Evolutionary conservation across 1,139 yeast species (phyloP), one percentile per base, ranked within the genome.

Genomic region (Lodderomyces parapsilosis): DNA sequence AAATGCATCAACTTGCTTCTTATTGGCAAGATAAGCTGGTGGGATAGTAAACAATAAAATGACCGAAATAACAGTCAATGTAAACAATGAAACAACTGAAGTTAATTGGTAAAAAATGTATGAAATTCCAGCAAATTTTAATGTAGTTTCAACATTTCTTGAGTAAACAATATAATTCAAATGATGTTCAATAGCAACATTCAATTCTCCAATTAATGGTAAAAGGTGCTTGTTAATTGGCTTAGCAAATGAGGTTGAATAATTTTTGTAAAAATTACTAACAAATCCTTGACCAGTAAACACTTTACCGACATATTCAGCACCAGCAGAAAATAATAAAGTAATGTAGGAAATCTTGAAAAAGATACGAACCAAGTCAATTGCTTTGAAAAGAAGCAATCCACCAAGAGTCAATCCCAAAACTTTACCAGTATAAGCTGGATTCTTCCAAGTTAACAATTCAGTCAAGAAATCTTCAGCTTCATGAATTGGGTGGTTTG

Each of bases 401-500:
- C 76, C 70, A 30, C 74, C 68, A 38, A 91, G 59, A 43, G 83
- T 66, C 40, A 82, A 76, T 41, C 86, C 95, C 54, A 90, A 80
- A 35, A 85, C 80, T 57, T 83, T 82, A 49, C 86, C 97, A 44
- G 96, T 83, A 57, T 76, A 74, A 51, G 76, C 68, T 33, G 97
- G 96, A 60, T 88, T 78, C 55, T 79, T 76, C 98, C 98, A 91
- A 52, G 91, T 81, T 50, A 91, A 71, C 53, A 90, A 68, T 20
- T 53, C 56, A 38, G 22, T 45, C 56, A 48, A 25, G 53, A 47
- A 31, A 52, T 43, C 38, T 46, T 41, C 14, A 53, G 42, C n/a
- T 55, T 47, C 28, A 20, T 34, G 24, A 33, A 33, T 15, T 27
- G 24, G 41, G 8, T 31, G 41, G 36, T 30, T 31, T 22, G 34